A percentile compares a stretch with the other conserved stretches of the same genome.
Evolutionary conservation across 768 basidiomycete species (phyloP).

Genomic region (Collybia sordida): DNA sequence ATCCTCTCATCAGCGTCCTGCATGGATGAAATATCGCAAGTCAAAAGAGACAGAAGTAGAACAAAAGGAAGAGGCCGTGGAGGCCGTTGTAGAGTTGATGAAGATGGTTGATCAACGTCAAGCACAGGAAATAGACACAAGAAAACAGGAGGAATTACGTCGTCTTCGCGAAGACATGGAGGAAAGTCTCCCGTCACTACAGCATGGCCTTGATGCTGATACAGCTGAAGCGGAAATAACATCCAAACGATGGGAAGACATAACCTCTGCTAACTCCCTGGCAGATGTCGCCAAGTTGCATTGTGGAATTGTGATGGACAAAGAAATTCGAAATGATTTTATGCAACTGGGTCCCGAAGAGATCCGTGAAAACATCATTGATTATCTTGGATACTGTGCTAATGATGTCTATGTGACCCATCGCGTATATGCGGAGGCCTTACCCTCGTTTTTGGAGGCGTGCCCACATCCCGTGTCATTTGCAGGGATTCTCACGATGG

Average conservation of each 20-base stretch:
- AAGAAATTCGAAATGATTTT: slow-evolving; percentile 75
- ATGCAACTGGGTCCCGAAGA: slow-evolving; percentile 65
- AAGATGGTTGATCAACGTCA: slow-evolving; percentile 45
- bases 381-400: slow-evolving; percentile 85
- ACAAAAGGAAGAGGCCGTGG: slow-evolving; percentile 61
- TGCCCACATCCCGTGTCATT: slow-evolving; percentile 95
- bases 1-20: slow-evolving; percentile 90
- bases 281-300: slow-evolving; percentile 91
- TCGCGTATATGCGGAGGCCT: slow-evolving; percentile 68
- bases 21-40: slow-evolving; percentile 88
- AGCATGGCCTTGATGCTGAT: slow-evolving; percentile 22
- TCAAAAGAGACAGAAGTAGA: slow-evolving; percentile 54
- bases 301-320: slow-evolving; percentile 78
- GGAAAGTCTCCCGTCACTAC: slow-evolving; percentile 30
- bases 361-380: slow-evolving; percentile 62
- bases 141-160: slow-evolving; percentile 42
- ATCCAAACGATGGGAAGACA: slow-evolving; percentile 83
- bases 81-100: slow-evolving; percentile 47
- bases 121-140: slow-evolving; percentile 44
- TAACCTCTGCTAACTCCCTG: slow-evolving; percentile 90
- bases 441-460: slow-evolving; percentile 77
- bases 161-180: slow-evolving; percentile 36
- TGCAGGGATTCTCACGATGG: slow-evolving; percentile 89
- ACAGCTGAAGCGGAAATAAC: slow-evolving; percentile 33
- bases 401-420: slow-evolving; percentile 85